These are phyloP conservation scores for Euclidium syriacum DNA, from an alignment of 345 rosid genomes.

Conservation along the genomic window DNA sequence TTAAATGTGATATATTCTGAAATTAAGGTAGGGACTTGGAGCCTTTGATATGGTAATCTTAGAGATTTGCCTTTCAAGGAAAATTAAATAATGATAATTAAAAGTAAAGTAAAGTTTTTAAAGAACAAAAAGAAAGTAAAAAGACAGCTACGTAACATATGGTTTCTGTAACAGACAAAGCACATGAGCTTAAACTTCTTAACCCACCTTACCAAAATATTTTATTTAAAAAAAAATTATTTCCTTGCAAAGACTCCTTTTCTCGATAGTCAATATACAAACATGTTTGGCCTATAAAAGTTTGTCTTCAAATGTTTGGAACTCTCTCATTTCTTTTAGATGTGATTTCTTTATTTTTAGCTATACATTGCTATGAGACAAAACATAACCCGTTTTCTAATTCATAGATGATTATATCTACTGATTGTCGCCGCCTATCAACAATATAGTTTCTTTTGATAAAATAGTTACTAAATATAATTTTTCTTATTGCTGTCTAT, in stretches of 20 bases:
- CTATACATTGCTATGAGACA: no score
- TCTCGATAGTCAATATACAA: background rate
- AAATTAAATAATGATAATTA: background rate
- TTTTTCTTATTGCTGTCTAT: no score
- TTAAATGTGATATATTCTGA: background rate
- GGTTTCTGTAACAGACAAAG: background rate
- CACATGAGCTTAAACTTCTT: background rate
- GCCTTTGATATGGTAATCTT: background rate
- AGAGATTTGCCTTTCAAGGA: no score
- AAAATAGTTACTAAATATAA: no score
- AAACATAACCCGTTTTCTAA: no score
- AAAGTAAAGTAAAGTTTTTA: background rate
- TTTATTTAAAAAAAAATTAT: background rate
- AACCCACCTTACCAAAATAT: background rate
- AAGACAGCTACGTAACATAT: slow-evolving; percentile 1
- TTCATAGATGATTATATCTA: no score
- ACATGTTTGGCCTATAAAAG: background rate
- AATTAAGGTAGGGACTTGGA: background rate
- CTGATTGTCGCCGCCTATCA: no score
- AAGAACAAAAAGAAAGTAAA: background rate
- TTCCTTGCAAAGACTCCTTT: background rate
- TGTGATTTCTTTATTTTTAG: no score
- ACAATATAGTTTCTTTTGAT: no score
- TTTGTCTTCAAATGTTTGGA: slow-evolving; percentile 4
- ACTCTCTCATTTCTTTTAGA: background rate